Percentiles rank a stretch among this genome's conserved stretches.
Conservation (phyloP, 768 basidiomycete species). For the Xerocomus potaroensis region DNA sequence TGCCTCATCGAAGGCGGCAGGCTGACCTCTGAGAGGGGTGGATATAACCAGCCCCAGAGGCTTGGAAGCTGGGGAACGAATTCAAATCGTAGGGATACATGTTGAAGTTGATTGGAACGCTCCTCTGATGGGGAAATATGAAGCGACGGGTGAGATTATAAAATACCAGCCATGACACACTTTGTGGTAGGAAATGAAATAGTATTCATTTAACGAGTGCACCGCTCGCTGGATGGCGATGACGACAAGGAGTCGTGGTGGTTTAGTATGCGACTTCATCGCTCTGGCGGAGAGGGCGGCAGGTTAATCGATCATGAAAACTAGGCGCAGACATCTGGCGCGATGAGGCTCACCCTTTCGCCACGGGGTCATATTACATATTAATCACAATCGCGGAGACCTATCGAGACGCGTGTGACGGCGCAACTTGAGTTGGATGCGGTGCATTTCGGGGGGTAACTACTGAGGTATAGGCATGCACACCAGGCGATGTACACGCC, state of each 20-base stretch:
- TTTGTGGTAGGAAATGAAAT: conserved; percentile 13
- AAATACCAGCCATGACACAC: conserved; percentile 14
- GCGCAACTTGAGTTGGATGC: conserved; percentile 20
- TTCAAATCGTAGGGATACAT: conserved; percentile 16
- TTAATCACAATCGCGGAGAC: conserved; percentile 21
- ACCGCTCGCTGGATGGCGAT: conserved; percentile 23
- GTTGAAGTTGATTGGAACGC: conserved; percentile 11
- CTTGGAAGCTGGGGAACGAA: conserved; percentile 1
- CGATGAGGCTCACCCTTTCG: conserved; percentile 18
- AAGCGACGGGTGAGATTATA: conserved; percentile 16
- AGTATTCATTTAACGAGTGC: conserved; percentile 17
- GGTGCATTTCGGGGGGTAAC: conserved; percentile 13
- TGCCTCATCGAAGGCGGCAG: conserved; percentile 4
- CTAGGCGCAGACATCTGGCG: conserved; percentile 18
- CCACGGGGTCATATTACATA: conserved; percentile 29
- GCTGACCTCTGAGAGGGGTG: conserved; percentile 14
- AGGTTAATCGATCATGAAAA: conserved; percentile 17
- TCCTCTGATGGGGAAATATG: conserved; percentile 20
- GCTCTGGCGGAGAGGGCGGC: conserved; percentile 20
- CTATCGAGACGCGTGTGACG: conserved; percentile 18
- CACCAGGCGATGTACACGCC: conserved; percentile 24
- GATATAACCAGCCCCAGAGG: conserved; percentile 1
- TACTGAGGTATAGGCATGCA: conserved; percentile 15
- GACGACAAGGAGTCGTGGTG: conserved; percentile 19
- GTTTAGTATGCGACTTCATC: conserved; percentile 21